Percentiles rank a stretch among this genome's conserved stretches.
phyloP scores from a whole-genome alignment of 352 stramenopile genomes.

The Phytophthora quininea region DNA sequence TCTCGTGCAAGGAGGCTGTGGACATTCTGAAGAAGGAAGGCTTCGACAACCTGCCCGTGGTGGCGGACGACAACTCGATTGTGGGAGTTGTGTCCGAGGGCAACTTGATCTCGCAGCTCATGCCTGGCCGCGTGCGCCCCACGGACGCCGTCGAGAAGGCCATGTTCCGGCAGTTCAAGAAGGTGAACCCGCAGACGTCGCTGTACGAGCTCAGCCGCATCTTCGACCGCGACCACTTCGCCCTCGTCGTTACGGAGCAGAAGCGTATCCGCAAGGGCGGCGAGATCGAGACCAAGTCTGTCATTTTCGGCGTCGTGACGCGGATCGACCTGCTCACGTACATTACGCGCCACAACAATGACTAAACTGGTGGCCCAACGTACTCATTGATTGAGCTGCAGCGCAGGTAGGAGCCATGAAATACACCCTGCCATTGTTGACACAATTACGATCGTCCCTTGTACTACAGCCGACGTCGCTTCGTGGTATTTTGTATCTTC shows the following conservation, averaged over 20 bases:
- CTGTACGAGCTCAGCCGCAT: constrained; percentile 93
- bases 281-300: constrained; percentile 73
- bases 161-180: constrained; percentile 97
- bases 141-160: constrained; percentile 90
- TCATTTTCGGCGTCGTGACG: constrained; percentile 96
- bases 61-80: constrained; percentile 88
- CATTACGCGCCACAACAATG: constrained; percentile 79
- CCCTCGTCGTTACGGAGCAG: constrained; percentile 94
- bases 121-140: constrained; percentile 86
- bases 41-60: constrained; percentile 83
- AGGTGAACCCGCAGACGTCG: constrained; percentile 90
- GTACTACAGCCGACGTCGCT: neutral
- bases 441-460: neutral
- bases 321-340: constrained; percentile 97
- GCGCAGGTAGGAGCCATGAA: constrained; percentile 14
- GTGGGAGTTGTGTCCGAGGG: constrained; percentile 96
- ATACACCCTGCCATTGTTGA: too few relatives aligned
- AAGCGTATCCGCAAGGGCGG: constrained; percentile 87
- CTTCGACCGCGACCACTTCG: constrained; percentile 97
- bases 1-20: constrained; percentile 94
- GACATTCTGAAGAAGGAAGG: constrained; percentile 94
- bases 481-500: constrained; percentile 15
- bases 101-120: constrained; percentile 94
- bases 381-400: neutral
- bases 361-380: constrained; percentile 20